These are phyloP conservation scores for Cryptosporidium canis DNA, from an alignment of 169 alveolate genomes.

Conservation along the genomic window DNA sequence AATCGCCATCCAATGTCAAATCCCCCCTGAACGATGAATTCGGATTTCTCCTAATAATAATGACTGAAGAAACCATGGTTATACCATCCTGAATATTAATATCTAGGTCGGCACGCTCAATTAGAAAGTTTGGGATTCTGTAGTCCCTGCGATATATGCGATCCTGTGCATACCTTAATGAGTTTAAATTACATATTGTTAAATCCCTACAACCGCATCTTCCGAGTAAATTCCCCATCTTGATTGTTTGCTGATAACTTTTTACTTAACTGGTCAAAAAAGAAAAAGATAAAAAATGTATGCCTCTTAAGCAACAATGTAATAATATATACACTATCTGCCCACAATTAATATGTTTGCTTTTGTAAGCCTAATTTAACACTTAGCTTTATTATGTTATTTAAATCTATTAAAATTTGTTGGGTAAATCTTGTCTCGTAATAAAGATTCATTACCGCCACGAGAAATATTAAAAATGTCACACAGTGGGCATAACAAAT, in stretches of 20 bases:
- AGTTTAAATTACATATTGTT: constrained; percentile 27
- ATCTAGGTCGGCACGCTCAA: constrained; percentile 81
- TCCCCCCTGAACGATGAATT: constrained; percentile 78
- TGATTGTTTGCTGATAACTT: background rate
- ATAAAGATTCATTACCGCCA: constrained; percentile 4
- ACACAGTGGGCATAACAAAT: background rate
- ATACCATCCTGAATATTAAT: constrained; percentile 81
- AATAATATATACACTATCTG: background rate
- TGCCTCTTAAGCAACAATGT: background rate
- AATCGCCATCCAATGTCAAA: constrained; percentile 88
- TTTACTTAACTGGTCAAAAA: background rate
- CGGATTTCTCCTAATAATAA: constrained; percentile 74
- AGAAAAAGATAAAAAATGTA: background rate
- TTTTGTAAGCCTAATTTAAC: background rate
- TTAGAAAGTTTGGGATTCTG: constrained; percentile 83
- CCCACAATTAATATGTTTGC: background rate
- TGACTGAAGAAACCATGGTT: constrained; percentile 75
- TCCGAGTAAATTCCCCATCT: constrained; percentile 51
- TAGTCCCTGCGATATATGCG: constrained; percentile 83
- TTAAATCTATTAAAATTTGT: background rate
- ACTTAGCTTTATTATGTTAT: background rate
- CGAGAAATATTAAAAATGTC: background rate
- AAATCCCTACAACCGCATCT: constrained; percentile 63
- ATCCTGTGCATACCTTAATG: background rate
- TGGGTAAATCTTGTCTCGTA: background rate